Evolutionary conservation across 495 filamentous ascomycete species (phyloP).

Genomic region (Neohortaea acidophila): DNA sequence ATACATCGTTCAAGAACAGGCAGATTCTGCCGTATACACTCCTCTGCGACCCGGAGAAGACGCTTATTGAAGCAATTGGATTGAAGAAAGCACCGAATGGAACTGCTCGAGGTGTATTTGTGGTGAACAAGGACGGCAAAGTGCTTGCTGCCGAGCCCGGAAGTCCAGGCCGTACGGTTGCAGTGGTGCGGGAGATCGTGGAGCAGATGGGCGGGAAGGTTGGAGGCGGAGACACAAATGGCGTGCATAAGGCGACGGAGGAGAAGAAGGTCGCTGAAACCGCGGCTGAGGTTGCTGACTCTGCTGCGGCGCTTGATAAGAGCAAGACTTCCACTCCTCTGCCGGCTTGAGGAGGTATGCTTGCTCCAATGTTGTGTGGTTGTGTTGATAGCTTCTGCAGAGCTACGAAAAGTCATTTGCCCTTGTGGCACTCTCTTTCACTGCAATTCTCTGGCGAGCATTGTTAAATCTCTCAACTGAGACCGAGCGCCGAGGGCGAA

Average conservation of each 20-base stretch:
- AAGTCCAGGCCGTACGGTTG: slow-evolving; percentile 43
- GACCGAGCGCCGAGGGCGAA: no score
- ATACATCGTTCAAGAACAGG: slow-evolving; percentile 79
- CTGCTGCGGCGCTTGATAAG: slow-evolving; percentile 8
- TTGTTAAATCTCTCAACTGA: no score
- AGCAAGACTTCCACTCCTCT: slow-evolving; percentile 1
- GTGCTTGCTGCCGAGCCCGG: slow-evolving; percentile 47
- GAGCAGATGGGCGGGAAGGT: slow-evolving; percentile 18
- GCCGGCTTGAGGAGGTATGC: no score
- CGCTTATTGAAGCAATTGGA: slow-evolving; percentile 37
- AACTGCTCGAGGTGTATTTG: slow-evolving; percentile 75
- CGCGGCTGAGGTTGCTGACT: slow-evolving; percentile 26
- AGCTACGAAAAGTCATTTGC: no score
- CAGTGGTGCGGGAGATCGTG: slow-evolving; percentile 40
- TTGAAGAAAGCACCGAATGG: slow-evolving; percentile 30
- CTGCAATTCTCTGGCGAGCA: no score
- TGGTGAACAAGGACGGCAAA: slow-evolving; percentile 54
- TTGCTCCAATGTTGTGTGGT: no score
- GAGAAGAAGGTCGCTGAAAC: slow-evolving; percentile 18
- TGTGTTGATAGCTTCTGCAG: no score
- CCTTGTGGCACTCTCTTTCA: no score
- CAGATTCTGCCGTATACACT: slow-evolving; percentile 79
- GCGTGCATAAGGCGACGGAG: slow-evolving; percentile 20
- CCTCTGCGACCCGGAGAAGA: slow-evolving; percentile 61
- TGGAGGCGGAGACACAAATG: slow-evolving; percentile 14